phyloP scores from a whole-genome alignment of 768 basidiomycete species.

The Boletus fagicola region DNA sequence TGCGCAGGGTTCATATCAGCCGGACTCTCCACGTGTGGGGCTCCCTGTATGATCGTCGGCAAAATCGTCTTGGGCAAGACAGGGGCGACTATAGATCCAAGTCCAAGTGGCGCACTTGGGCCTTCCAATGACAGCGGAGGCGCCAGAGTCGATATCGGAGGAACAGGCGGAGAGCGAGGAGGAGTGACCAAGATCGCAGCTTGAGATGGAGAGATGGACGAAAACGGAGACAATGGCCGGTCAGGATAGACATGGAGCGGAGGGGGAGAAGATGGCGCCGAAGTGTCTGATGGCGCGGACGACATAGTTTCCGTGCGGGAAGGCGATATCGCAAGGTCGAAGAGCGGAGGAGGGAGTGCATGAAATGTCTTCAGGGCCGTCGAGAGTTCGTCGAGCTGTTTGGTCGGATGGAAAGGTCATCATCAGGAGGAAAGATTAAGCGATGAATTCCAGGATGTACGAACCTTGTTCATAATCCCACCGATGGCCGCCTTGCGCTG shows the following conservation, averaged over 20 bases:
- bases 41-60: conserved; percentile 22
- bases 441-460: not conserved
- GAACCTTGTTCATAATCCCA: conserved; percentile 72
- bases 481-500: conserved; percentile 68
- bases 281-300: conserved; percentile 22
- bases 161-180: conserved; percentile 15
- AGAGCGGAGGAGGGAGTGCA: conserved; percentile 40
- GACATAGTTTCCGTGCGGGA: conserved; percentile 34
- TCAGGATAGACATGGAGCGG: conserved; percentile 1
- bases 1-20: conserved; percentile 22
- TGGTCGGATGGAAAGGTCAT: not conserved
- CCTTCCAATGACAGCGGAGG: not conserved
- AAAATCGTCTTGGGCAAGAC: conserved; percentile 9
- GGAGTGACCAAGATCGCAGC: not conserved
- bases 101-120: not conserved
- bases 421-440: not conserved
- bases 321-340: conserved; percentile 32
- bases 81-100: conserved; percentile 7
- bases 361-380: conserved; percentile 43
- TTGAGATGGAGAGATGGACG: conserved; percentile 10
- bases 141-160: conserved; percentile 22
- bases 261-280: conserved; percentile 18
- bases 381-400: conserved; percentile 33
- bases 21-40: conserved; percentile 34
- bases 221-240: conserved; percentile 3